Percentiles rank a stretch among this genome's conserved stretches.
These are phyloP conservation scores for Euphorbia pulcherrima DNA, from an alignment of 345 rosid species.

Conservation along the genomic window DNA sequence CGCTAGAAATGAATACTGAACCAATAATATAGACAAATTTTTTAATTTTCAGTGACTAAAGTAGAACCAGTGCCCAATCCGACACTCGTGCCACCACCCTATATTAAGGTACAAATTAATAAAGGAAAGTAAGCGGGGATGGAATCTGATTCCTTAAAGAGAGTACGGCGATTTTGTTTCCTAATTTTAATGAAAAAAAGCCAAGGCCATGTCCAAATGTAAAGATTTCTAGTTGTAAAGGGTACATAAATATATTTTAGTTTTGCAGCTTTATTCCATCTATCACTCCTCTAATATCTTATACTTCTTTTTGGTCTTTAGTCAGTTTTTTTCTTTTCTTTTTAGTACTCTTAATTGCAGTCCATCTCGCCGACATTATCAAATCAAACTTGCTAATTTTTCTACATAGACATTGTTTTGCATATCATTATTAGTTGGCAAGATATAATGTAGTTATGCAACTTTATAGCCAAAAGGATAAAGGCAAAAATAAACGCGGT, in stretches of 20 bases:
- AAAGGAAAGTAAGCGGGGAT: conserved; percentile 16
- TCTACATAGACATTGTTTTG: neutral
- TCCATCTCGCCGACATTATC: neutral
- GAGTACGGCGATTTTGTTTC: conserved; percentile 17
- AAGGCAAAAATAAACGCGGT: too few species aligned
- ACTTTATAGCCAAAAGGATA: too few species aligned
- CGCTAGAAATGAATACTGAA: too few species aligned
- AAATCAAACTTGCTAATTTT: neutral
- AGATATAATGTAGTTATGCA: too few species aligned
- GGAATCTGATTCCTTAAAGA: conserved; percentile 43
- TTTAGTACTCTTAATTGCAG: neutral
- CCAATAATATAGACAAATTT: too few species aligned
- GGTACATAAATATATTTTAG: too few species aligned
- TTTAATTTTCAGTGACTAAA: too few species aligned
- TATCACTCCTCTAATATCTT: conserved; percentile 4
- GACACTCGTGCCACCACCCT: too few species aligned
- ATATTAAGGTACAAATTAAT: too few species aligned
- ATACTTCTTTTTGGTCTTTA: neutral
- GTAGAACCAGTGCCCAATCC: too few species aligned
- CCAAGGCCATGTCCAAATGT: neutral
- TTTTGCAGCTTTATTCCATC: conserved; percentile 33
- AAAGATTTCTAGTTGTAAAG: conserved; percentile 24
- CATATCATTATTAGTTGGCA: too few species aligned
- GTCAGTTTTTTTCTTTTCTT: neutral
- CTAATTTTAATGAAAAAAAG: conserved; percentile 34